A percentile compares a stretch with the other conserved stretches of the same genome.
phyloP scores from a whole-genome alignment of 2,329 filamentous ascomycete genomes.

The Colletotrichum tabaci region DNA sequence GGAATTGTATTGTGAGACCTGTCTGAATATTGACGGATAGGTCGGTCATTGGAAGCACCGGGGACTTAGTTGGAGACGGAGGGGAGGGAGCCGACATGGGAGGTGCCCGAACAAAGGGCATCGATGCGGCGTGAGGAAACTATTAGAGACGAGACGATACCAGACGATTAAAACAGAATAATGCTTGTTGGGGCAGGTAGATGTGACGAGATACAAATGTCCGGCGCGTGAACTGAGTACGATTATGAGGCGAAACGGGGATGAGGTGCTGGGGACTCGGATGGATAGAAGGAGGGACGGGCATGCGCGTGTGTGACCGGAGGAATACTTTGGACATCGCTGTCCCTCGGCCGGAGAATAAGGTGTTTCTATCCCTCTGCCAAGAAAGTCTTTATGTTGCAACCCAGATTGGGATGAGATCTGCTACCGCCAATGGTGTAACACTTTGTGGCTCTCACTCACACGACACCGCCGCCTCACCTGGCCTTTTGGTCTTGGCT shows the following conservation, averaged over 20 bases:
- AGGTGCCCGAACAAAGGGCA: constrained; percentile 28
- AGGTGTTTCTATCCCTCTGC: constrained; percentile 1
- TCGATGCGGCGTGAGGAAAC: constrained; percentile 9
- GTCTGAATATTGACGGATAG: constrained; percentile 14
- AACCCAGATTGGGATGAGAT: constrained; percentile 28
- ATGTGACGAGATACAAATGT: constrained; percentile 20
- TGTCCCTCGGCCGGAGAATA: background rate
- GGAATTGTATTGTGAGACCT: constrained; percentile 17
- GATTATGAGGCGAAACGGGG: constrained; percentile 38
- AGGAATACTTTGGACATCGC: background rate
- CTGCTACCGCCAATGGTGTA: constrained; percentile 22
- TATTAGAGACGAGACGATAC: constrained; percentile 36
- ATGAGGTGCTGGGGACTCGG: constrained; percentile 7
- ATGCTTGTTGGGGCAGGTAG: constrained; percentile 16
- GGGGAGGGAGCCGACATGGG: constrained; percentile 12
- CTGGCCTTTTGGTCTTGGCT: constrained; percentile 27
- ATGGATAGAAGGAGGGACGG: background rate
- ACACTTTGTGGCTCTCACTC: background rate
- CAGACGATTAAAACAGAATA: constrained; percentile 39
- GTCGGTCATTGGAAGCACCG: background rate
- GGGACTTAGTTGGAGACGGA: background rate
- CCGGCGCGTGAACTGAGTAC: constrained; percentile 24
- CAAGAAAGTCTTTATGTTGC: constrained; percentile 20
- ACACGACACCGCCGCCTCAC: constrained; percentile 12
- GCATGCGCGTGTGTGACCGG: background rate